Conservation (phyloP, 495 filamentous ascomycete genomes). For the Aspergillus bridgeri region DNA sequence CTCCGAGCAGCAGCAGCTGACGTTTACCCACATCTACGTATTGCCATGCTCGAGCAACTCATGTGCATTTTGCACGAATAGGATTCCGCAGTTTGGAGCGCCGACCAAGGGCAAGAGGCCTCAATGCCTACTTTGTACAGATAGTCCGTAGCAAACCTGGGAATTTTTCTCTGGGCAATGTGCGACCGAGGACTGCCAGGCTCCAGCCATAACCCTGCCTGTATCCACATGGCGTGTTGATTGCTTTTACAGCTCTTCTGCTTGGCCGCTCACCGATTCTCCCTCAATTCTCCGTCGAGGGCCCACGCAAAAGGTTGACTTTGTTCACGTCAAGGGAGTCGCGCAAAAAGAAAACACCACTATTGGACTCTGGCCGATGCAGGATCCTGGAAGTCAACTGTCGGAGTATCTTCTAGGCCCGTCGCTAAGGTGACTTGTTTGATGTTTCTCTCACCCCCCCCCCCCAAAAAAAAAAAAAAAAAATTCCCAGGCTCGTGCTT, state of each 20-base stretch:
- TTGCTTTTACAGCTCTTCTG: background rate
- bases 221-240: background rate
- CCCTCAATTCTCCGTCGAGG: background rate
- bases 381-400: background rate
- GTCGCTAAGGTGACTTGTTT: background rate
- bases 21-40: background rate
- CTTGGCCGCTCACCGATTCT: constrained; percentile 4
- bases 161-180: background rate
- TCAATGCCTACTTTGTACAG: no score
- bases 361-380: background rate
- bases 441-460: no score
- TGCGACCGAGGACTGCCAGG: background rate
- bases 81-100: no score
- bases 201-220: background rate
- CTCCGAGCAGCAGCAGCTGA: background rate
- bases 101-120: no score
- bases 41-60: background rate
- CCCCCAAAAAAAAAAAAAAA: background rate
- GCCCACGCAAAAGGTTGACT: background rate
- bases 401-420: background rate
- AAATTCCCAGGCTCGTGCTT: background rate
- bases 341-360: background rate
- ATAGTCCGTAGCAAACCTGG: background rate
- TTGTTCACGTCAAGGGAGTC: background rate
- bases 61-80: background rate